Percentiles rank a stretch among this genome's conserved stretches.
Evolutionary conservation across 495 filamentous ascomycete species (phyloP).

Genomic region (Aspergillus indologenus): DNA sequence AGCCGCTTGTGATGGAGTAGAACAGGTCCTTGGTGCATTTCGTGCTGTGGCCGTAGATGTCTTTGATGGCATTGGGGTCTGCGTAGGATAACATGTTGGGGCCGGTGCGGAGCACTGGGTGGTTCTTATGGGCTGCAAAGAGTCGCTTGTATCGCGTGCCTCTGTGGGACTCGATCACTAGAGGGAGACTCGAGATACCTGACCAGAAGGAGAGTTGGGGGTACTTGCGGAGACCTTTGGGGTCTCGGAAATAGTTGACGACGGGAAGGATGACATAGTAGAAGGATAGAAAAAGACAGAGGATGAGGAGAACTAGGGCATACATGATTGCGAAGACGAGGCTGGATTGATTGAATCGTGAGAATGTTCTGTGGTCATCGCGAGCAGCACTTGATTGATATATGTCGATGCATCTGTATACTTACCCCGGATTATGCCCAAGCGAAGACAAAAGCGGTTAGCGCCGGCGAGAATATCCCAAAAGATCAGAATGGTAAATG

Average conservation of each 20-base stretch:
- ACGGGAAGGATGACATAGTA: slow-evolving; percentile 17
- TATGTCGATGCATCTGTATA: neutral
- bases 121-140: slow-evolving; percentile 34
- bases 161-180: slow-evolving; percentile 30
- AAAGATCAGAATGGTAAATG: too few relatives aligned
- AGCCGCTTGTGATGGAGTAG: slow-evolving; percentile 35
- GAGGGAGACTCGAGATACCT: slow-evolving; percentile 37
- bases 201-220: slow-evolving; percentile 35
- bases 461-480: too few relatives aligned
- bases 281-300: neutral
- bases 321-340: neutral
- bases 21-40: slow-evolving; percentile 42
- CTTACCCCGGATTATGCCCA: neutral
- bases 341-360: too few relatives aligned
- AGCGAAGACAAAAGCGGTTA: neutral
- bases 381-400: neutral
- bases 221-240: slow-evolving; percentile 42
- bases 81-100: slow-evolving; percentile 47
- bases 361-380: neutral
- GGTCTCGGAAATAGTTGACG: slow-evolving; percentile 34
- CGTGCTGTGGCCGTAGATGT: slow-evolving; percentile 51
- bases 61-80: slow-evolving; percentile 39
- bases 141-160: slow-evolving; percentile 35
- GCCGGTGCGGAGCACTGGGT: slow-evolving; percentile 43
- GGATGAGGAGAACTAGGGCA: neutral